phyloP scores from a whole-genome alignment of 257 asterid genomes.

The Primulina huaijiensis region DNA sequence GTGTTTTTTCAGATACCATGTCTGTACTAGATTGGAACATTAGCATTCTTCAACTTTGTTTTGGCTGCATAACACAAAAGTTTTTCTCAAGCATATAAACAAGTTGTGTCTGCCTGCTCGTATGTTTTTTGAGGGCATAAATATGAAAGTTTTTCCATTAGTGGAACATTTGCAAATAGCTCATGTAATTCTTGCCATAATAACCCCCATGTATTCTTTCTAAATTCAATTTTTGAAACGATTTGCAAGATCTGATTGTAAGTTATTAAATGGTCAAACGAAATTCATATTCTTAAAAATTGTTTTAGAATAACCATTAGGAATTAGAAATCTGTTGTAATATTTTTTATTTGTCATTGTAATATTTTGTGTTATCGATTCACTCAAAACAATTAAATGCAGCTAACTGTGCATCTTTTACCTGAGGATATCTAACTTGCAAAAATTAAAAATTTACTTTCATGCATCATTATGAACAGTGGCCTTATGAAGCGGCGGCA shows the following conservation, averaged over 20 bases:
- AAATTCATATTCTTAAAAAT: not conserved
- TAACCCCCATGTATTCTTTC: not conserved
- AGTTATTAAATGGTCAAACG: not conserved
- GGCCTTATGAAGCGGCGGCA: slow-evolving; percentile 99
- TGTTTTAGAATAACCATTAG: not conserved
- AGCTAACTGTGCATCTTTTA: not conserved
- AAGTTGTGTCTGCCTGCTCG: not conserved
- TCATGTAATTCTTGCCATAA: not conserved
- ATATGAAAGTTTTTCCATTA: too few relatives aligned
- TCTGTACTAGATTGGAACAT: not conserved
- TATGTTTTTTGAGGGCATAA: not conserved
- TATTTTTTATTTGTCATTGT: too few relatives aligned
- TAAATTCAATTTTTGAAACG: not conserved
- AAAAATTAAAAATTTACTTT: not conserved
- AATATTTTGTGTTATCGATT: too few relatives aligned
- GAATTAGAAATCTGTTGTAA: not conserved
- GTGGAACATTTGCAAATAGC: not conserved
- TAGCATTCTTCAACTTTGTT: not conserved
- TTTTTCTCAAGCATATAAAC: not conserved
- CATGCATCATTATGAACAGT: slow-evolving; percentile 39
- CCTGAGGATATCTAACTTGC: not conserved
- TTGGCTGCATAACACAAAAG: not conserved
- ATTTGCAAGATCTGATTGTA: not conserved
- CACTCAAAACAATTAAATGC: not conserved
- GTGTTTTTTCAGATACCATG: not conserved